Evolutionary conservation across 2,329 filamentous ascomycete genomes (phyloP), one percentile per base, ranked within the genome.

Genomic region (Beauveria australis): DNA sequence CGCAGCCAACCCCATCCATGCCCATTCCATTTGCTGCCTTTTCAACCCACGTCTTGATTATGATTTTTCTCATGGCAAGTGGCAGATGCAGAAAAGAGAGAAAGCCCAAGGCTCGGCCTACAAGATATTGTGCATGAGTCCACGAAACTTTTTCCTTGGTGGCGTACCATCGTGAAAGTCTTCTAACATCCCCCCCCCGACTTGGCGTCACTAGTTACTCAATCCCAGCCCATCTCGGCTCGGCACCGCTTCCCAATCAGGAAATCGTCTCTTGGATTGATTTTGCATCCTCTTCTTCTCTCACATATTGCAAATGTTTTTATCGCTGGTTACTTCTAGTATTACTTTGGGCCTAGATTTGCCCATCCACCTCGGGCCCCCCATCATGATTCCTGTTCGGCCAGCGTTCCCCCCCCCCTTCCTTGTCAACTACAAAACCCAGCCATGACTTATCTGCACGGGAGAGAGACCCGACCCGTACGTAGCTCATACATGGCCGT

Each of bases 401-500:
- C 26, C n/a, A 24, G 3, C 2, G 22, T 22, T 3, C 19, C 24
- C 48, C 26, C 48, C 48, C 28, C n/a, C 24, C 48, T 22, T 22
- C 22, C 48, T 41, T 49, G 56, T 59, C 56, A 46, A 41, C 56
- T 53, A n/a, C 22, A 40, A 59, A 53, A 53, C 40, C 10, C n/a
- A 19, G 3, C 40, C 48, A 37, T 37, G 40, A 41, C 47, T 58
- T 26, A 9, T 1, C 16, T 3, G 9, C 5, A 12, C 33, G 33
- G 33, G 33, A 12, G 12, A 18, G 33, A 40, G 28, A 40, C 10
- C 19, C n/a, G 53, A 28, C 53, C 53, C 37, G 24, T n/a, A 37
- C 33, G 33, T 30, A 46, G 30, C 55, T 46, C 56, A 59, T 53
- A 59, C 56, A 44, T 16, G 28, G 40, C 26, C 56, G 56, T 59